These are phyloP conservation scores for Cryphonectria parasitica DNA, from an alignment of 2,329 filamentous ascomycete genomes.

Conservation along the genomic window DNA sequence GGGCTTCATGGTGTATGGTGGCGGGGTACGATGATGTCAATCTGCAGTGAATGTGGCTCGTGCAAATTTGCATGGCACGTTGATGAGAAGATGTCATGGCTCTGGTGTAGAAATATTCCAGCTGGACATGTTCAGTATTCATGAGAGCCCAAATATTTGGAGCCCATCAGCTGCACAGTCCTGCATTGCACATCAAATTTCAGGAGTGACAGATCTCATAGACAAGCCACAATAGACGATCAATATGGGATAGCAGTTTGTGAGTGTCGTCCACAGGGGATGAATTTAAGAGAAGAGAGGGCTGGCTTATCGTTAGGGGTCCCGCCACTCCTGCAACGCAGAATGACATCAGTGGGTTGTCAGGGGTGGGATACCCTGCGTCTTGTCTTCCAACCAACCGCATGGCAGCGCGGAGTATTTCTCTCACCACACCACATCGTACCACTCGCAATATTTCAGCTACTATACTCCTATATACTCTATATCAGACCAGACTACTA, in stretches of 20 bases:
- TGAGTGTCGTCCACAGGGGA: too few species aligned
- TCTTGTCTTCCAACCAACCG: slow-evolving; percentile 1
- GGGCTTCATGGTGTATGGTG: not conserved
- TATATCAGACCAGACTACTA: not conserved
- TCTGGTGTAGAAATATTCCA: too few species aligned
- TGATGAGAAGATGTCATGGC: not conserved
- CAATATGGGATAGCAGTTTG: too few species aligned
- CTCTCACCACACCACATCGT: not conserved
- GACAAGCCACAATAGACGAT: too few species aligned
- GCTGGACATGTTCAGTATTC: not conserved
- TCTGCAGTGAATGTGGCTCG: not conserved
- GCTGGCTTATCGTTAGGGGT: not conserved
- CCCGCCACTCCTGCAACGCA: not conserved
- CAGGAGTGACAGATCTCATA: not conserved
- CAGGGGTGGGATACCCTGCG: not conserved
- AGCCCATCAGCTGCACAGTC: not conserved
- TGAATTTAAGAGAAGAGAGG: too few species aligned
- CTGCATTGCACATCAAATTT: not conserved
- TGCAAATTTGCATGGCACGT: not conserved
- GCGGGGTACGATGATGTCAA: slow-evolving; percentile 19
- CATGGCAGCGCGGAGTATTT: not conserved
- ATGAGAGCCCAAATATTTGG: not conserved
- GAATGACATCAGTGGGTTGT: slow-evolving; percentile 19
- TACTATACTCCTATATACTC: not conserved
- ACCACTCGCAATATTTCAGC: not conserved